Conservation (phyloP, 768 basidiomycete species). For the Mycena polygramma region DNA sequence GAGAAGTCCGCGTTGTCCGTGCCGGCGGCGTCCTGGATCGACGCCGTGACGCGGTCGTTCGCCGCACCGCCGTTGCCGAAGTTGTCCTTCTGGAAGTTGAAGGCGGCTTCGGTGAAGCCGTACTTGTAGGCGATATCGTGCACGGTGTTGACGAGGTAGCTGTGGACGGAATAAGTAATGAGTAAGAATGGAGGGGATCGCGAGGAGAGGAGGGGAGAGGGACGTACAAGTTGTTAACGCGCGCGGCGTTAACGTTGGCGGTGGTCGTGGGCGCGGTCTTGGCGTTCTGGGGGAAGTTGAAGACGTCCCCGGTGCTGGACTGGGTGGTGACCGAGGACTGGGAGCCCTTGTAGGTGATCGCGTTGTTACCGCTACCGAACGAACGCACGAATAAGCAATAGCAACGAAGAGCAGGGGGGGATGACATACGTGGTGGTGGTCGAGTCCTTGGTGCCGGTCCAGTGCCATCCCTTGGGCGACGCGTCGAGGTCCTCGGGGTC, state of each 20-base stretch:
- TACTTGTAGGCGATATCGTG: constrained; percentile 58
- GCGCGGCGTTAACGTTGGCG: constrained; percentile 53
- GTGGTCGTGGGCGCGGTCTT: constrained; percentile 34
- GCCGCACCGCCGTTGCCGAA: constrained; percentile 9
- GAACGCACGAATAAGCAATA: background rate
- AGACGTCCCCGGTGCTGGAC: constrained; percentile 48
- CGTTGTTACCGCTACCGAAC: constrained; percentile 53
- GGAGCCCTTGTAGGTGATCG: constrained; percentile 48
- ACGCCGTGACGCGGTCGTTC: background rate
- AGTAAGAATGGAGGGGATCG: too few species aligned
- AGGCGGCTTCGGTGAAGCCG: constrained; percentile 63
- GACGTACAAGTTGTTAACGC: background rate
- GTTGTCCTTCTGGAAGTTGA: constrained; percentile 23
- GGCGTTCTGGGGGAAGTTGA: constrained; percentile 49
- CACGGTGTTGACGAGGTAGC: constrained; percentile 59
- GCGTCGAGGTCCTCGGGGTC: constrained; percentile 1
- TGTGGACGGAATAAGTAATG: background rate
- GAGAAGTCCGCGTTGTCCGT: constrained; percentile 2
- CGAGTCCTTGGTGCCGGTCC: background rate
- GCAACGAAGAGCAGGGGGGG: background rate
- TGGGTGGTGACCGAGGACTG: constrained; percentile 47
- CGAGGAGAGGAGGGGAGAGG: background rate
- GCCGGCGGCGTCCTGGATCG: background rate
- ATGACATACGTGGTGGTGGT: constrained; percentile 6
- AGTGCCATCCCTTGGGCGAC: constrained; percentile 15